Conservation (phyloP, 1,284 basidiomycete genomes). For the Exobasidium cylindrosporum region DNA sequence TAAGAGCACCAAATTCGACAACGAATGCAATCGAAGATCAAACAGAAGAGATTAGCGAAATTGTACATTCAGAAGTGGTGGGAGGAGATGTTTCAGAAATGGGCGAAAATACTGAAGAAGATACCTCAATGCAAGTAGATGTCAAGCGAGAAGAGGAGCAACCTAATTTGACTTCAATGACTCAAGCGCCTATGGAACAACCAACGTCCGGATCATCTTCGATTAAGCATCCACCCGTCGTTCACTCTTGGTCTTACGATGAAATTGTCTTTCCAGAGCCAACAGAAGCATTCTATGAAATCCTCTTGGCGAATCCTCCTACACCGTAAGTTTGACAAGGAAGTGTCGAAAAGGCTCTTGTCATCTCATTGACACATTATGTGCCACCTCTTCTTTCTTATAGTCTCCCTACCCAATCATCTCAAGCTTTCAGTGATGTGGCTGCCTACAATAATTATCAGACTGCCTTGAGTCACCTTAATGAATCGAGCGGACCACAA, state of each 20-base stretch:
- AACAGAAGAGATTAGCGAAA: neutral
- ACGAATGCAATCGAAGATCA: constrained; percentile 62
- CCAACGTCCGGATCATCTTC: neutral
- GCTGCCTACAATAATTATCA: constrained; percentile 33
- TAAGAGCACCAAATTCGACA: constrained; percentile 35
- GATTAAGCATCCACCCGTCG: constrained; percentile 35
- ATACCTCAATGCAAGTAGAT: neutral
- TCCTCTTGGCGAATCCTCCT: constrained; percentile 77
- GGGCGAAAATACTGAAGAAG: neutral
- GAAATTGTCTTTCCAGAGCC: constrained; percentile 96
- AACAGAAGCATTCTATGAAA: constrained; percentile 78
- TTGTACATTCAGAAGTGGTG: constrained; percentile 13
- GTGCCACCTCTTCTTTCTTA: neutral
- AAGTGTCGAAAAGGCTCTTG: constrained; percentile 60
- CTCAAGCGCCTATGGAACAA: neutral
- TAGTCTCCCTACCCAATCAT: constrained; percentile 32
- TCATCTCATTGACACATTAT: constrained; percentile 1
- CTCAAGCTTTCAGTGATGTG: constrained; percentile 43
- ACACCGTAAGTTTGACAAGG: constrained; percentile 62
- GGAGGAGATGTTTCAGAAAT: neutral
- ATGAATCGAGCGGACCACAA: constrained; percentile 6
- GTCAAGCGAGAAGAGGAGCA: neutral
- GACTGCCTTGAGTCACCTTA: constrained; percentile 17
- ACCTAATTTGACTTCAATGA: neutral
- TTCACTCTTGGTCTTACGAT: constrained; percentile 97